These are phyloP conservation scores for Phytophthora citrophthora DNA, from an alignment of 352 stramenopile genomes.

Conservation along the genomic window DNA sequence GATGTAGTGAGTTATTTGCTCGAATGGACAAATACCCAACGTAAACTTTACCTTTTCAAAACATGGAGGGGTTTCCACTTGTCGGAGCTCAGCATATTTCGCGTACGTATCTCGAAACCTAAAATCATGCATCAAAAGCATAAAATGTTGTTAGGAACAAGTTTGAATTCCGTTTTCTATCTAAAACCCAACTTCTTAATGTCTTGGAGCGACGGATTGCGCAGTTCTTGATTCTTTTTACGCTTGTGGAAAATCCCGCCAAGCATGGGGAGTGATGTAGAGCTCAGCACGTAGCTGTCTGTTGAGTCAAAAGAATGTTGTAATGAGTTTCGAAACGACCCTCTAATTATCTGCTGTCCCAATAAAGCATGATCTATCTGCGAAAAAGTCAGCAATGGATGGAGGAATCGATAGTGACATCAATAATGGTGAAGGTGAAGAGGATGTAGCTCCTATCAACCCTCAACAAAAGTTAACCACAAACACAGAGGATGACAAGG, in stretches of 20 bases:
- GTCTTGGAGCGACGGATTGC: conserved; percentile 75
- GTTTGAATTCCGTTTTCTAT: not conserved
- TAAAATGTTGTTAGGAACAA: not conserved
- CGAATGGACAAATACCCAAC: not conserved
- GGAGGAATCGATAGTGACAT: conserved; percentile 3
- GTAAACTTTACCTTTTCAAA: conserved; percentile 58
- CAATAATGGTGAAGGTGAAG: conserved; percentile 12
- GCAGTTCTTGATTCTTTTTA: conserved; percentile 81
- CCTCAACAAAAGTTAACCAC: not conserved
- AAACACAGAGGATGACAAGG: conserved; percentile 38
- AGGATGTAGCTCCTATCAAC: conserved; percentile 8
- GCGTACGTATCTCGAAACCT: conserved; percentile 81
- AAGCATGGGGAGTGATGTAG: conserved; percentile 45
- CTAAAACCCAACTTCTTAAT: conserved; percentile 61
- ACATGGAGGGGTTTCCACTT: conserved; percentile 72
- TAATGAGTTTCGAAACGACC: conserved; percentile 46
- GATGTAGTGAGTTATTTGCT: not conserved
- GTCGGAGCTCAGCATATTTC: conserved; percentile 57
- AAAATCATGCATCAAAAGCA: not conserved
- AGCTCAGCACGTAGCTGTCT: conserved; percentile 5
- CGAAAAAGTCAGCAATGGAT: conserved; percentile 3
- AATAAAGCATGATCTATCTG: conserved; percentile 13
- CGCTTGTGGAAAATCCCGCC: conserved; percentile 81
- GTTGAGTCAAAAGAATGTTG: not conserved
- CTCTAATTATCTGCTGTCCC: not conserved